phyloP scores from a whole-genome alignment of 192 early-diverging fungal species.

The Gonapodya sp. region DNA sequence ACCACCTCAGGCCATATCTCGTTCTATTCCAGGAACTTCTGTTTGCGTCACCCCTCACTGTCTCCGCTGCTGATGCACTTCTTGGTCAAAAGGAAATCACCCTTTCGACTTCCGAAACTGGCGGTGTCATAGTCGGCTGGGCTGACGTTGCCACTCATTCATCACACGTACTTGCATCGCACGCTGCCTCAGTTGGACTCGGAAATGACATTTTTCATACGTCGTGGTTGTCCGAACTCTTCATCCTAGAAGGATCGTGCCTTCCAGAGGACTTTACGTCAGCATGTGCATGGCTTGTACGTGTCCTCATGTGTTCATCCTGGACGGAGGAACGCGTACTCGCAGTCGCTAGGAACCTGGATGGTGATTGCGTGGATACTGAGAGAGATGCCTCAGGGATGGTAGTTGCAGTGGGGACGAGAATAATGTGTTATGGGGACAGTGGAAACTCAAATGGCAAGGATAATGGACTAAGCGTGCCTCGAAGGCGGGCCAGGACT shows the following conservation, averaged over 20 bases:
- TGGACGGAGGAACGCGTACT: not conserved
- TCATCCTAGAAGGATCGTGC: constrained; percentile 3
- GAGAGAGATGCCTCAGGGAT: constrained; percentile 13
- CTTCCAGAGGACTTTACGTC: not conserved
- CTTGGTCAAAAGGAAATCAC: not conserved
- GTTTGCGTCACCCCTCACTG: constrained; percentile 41
- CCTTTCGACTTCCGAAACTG: constrained; percentile 21
- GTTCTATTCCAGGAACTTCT: constrained; percentile 70
- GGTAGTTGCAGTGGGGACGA: constrained; percentile 1
- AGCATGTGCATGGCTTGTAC: not conserved
- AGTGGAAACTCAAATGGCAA: constrained; percentile 3
- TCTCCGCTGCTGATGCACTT: constrained; percentile 23
- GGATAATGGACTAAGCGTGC: constrained; percentile 8
- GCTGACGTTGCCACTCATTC: constrained; percentile 30
- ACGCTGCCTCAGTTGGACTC: constrained; percentile 34
- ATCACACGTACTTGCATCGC: constrained; percentile 33
- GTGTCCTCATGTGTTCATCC: not conserved
- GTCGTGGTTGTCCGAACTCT: constrained; percentile 23
- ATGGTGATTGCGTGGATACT: not conserved
- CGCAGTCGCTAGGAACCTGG: constrained; percentile 11
- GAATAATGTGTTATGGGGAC: constrained; percentile 4
- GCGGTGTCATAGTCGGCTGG: constrained; percentile 19
- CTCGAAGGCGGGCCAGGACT: constrained; percentile 16
- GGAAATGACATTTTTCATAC: constrained; percentile 31
- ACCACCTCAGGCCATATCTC: constrained; percentile 53